phyloP scores from a whole-genome alignment of 2,329 filamentous ascomycete species.

The Clarireedia hainanense region DNA sequence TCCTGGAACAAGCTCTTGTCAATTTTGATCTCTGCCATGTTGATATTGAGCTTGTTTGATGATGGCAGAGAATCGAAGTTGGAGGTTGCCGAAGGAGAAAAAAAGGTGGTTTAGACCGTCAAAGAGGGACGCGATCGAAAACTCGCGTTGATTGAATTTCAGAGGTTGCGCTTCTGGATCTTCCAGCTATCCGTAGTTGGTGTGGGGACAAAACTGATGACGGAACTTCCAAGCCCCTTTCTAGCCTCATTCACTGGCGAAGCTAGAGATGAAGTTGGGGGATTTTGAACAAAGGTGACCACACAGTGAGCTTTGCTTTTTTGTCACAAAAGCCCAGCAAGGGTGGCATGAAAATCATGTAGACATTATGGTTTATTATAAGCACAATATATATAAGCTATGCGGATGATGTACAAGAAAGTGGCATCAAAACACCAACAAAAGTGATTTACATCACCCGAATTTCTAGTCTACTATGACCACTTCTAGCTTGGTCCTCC shows the following conservation, averaged over 20 bases:
- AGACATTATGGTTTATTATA: neutral
- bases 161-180: neutral
- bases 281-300: too few relatives aligned
- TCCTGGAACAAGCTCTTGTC: slow-evolving; percentile 91
- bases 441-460: neutral
- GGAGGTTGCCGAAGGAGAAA: slow-evolving; percentile 7
- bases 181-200: neutral
- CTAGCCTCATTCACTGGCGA: neutral
- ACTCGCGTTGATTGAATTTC: slow-evolving; percentile 17
- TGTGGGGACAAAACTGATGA: neutral
- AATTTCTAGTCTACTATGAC: neutral
- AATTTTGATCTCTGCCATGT: slow-evolving; percentile 77
- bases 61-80: slow-evolving; percentile 21
- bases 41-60: slow-evolving; percentile 10
- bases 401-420: neutral
- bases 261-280: neutral
- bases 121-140: slow-evolving; percentile 18
- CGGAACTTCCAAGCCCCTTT: neutral
- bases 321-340: too few relatives aligned
- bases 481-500: neutral
- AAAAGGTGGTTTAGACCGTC: neutral
- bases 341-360: too few relatives aligned
- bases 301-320: too few relatives aligned
- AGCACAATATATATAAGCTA: neutral
- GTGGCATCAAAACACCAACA: neutral